Base-by-base conservation (phyloP, 2,329 filamentous ascomycete species). In the Phaeophleospora eucalypticola region DNA sequence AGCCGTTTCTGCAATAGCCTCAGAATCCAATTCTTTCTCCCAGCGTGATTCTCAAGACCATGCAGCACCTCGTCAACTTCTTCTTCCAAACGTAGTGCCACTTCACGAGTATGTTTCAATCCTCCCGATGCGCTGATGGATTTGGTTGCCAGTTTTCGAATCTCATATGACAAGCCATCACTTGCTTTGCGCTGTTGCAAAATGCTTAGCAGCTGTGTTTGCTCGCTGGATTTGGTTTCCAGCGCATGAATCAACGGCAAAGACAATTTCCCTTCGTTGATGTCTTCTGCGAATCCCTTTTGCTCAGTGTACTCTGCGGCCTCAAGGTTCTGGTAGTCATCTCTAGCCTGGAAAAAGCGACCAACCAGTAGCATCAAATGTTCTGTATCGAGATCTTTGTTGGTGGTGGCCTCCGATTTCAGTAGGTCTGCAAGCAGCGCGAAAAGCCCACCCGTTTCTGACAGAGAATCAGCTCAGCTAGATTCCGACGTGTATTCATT, bases 381-480 rank as follows among this genome's bases (percentile, higher is more conserved):
- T 17, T 14, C 18, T 19, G 27, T 6, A 17, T 46, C 37, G n/a
- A 46, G 15, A 21, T 46, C 19, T 19, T 35, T 41, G 14, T 41
- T 33, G 18, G n/a, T 29, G 14, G 37, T 46, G 15, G 44, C 36
- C 27, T 46, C 36, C n/a, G 32, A 27, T 9, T 19, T 20, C 37
- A 41, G 41, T 15, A 46, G 41, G 7, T 43, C 32, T 19, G 41
- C 17, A 12, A 34, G 15, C 14, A 46, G 44, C 17, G 24, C 7
- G 38, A 46, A 46, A 3, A 46, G 44, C 3, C 44, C 44, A 19
- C 44, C 44, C 10, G 44, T 46, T 41, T 46, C 37, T 41, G 36
- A 16, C 12, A 19, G 20, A 24, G 27, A 15, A 27, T 27, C 4
- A 39, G 35, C 7, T 3, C 37, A 6, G 2, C 27, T 12, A 4